Conservation (phyloP, 1,139 yeast genomes). For the Candida sanyaensis region DNA sequence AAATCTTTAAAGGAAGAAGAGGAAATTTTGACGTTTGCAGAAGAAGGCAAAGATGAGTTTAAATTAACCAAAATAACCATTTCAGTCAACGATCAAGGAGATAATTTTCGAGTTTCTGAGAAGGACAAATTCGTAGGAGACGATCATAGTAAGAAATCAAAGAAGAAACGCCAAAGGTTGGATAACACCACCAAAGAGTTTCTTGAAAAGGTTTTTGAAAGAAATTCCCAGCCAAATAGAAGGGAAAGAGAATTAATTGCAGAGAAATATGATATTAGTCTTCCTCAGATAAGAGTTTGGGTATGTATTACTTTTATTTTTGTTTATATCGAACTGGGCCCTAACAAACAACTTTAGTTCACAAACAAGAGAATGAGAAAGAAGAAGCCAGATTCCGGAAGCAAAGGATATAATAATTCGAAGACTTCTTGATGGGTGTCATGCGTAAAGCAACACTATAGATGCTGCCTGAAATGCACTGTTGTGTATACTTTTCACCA, state of each 20-base stretch:
- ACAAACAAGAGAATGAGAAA: conserved; percentile 31
- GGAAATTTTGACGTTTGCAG: neutral
- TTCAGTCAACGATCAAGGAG: conserved; percentile 6
- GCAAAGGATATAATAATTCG: no score
- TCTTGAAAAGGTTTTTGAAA: conserved; percentile 16
- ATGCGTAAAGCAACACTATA: no score
- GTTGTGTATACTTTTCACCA: no score
- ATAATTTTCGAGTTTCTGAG: neutral
- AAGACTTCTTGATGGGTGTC: no score
- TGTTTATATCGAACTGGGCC: neutral
- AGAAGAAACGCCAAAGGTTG: conserved; percentile 9
- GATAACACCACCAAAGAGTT: conserved; percentile 8
- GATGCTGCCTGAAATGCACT: no score
- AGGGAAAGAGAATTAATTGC: conserved; percentile 30
- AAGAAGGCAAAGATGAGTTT: conserved; percentile 6
- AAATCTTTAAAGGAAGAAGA: conserved; percentile 5
- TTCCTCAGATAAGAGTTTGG: conserved; percentile 34
- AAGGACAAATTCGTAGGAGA: neutral
- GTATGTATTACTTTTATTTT: conserved; percentile 18
- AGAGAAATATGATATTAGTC: conserved; percentile 24
- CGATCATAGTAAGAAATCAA: neutral
- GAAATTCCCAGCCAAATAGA: conserved; percentile 22
- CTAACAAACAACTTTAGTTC: conserved; percentile 19
- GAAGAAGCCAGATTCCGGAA: conserved; percentile 10
- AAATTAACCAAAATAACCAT: conserved; percentile 8